Evolutionary conservation across 176 grass and related monocot species (phyloP).

Genomic region (Thalia dealbata): DNA sequence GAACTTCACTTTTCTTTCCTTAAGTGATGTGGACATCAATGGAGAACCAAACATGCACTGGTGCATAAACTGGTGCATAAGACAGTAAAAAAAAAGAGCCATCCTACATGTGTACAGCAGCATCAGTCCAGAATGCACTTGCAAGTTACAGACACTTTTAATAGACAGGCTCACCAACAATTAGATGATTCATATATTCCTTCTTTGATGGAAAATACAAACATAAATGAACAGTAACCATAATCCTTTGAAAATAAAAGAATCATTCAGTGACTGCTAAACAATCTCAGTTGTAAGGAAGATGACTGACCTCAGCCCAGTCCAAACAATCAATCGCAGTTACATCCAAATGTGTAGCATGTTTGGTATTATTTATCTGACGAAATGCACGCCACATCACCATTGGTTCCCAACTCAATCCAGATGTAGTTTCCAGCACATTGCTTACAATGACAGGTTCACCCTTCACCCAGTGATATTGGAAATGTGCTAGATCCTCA

Average conservation of each 20-base stretch:
- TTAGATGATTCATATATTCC: too few species aligned
- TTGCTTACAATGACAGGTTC: conserved; percentile 14
- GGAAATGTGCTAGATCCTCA: conserved; percentile 13
- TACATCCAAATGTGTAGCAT: conserved; percentile 9
- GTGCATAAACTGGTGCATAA: too few species aligned
- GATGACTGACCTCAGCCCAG: conserved; percentile 3
- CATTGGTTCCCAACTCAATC: conserved; percentile 18
- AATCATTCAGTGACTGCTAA: neutral
- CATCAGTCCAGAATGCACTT: neutral
- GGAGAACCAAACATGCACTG: neutral
- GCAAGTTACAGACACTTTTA: neutral
- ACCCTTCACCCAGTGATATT: conserved; percentile 11
- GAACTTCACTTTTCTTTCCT: neutral
- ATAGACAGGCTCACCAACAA: neutral
- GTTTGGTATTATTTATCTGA: conserved; percentile 4
- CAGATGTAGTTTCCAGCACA: conserved; percentile 12
- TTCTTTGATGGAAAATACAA: too few species aligned
- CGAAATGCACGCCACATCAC: conserved; percentile 17
- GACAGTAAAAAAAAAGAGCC: neutral
- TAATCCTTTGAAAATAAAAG: neutral
- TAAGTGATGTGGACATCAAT: neutral
- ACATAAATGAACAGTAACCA: too few species aligned
- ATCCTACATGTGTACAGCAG: neutral
- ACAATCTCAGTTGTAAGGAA: neutral
- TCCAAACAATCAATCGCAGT: conserved; percentile 12